Evolutionary conservation across 768 basidiomycete species (phyloP), one percentile per base, ranked within the genome.

Genomic region (Russula earlei): DNA sequence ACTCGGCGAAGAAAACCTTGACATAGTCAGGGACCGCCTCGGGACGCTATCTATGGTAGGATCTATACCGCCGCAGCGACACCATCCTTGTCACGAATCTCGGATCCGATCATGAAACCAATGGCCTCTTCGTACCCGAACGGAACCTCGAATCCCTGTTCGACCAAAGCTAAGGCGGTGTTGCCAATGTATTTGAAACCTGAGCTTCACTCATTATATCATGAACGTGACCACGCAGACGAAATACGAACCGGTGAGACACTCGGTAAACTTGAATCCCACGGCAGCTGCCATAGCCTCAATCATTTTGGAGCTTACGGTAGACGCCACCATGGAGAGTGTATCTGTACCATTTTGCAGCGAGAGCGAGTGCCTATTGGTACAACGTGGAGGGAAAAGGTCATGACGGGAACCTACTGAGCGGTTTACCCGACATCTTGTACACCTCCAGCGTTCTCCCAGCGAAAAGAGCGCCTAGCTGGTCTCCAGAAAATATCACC

Each of bases 81-180:
- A 2, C 91, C 91, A 66, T 94, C 91, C 67, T 94, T 94, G 67
- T 94, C 91, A 34, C 86, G 76, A 61, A 93, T 80, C 25, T 82
- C 73, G 14, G 79, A 72, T 25, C 88, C 87, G 67, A 91, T 83
- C 89, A 92, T 92, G 66, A 80, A 94, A 3, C 91, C 91, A 52
- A 94, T 92, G 1, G 92, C 91, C 69, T 94, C 91, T 65, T 94
- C 91, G 64, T 94, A 94, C 10, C 84, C 89, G 64, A 93, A 92
- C 0, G 78, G 80, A 10, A 71, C 70, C 40, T 84, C 78, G 63
- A 78, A 88, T 2, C 89, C 91, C 37, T 81, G 70, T 41, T 71
- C 66, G 14, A 77, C 82, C 15, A 92, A 76, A 48, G 74, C 70
- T 34, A 90, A 69, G 3, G 85, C 87, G 9, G 82, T 84, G 65